These are phyloP conservation scores for Clavispora asparagi DNA, from an alignment of 805 yeast genomes.

Conservation along the genomic window DNA sequence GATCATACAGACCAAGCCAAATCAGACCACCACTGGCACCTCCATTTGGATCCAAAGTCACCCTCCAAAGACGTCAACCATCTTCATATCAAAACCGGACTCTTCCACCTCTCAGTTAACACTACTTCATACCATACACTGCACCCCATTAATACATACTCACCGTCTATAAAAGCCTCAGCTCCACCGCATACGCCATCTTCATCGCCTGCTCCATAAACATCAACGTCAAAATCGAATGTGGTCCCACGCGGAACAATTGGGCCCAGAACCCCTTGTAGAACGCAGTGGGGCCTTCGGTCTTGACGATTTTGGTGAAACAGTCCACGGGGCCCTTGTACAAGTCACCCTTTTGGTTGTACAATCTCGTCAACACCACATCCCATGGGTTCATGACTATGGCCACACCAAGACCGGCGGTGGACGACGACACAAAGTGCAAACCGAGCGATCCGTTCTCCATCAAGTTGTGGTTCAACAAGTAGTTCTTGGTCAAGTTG, in stretches of 20 bases:
- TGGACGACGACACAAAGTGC: conserved; percentile 68
- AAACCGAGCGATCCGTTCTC: conserved; percentile 57
- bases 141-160: background rate
- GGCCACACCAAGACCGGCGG: conserved; percentile 89
- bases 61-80: no score
- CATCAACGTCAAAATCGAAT: conserved; percentile 81
- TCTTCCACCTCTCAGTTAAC: no score
- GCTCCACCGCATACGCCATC: conserved; percentile 33
- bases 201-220: conserved; percentile 95
- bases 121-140: no score
- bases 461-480: conserved; percentile 49
- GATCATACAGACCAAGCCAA: no score
- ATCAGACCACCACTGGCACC: no score
- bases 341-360: conserved; percentile 86
- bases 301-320: conserved; percentile 68
- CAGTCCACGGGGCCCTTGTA: conserved; percentile 90
- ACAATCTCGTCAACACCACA: conserved; percentile 88
- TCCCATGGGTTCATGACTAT: conserved; percentile 98
- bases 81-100: no score
- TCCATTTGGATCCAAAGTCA: no score
- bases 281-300: conserved; percentile 83
- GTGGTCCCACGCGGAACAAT: conserved; percentile 88
- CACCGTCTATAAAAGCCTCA: background rate
- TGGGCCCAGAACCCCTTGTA: conserved; percentile 97
- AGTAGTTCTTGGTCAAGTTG: conserved; percentile 63